Percentiles rank a stretch among this genome's conserved stretches.
phyloP scores from a whole-genome alignment of 2,329 filamentous ascomycete species.

The Ceratocystis variospora region DNA sequence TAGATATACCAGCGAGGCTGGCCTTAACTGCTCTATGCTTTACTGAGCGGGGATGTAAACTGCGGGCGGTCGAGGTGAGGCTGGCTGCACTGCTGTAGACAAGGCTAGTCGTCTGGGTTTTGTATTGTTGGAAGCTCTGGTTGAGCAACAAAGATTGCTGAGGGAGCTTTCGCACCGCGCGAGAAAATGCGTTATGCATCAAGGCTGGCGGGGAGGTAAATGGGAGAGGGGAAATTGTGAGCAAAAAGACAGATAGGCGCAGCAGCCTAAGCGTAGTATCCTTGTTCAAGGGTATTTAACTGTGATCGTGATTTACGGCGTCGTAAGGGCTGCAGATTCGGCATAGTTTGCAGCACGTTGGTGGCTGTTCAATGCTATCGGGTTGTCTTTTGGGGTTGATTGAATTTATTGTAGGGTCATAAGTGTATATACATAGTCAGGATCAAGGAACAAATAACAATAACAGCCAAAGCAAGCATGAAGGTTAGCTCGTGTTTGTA shows the following conservation, averaged over 20 bases:
- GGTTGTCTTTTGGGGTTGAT: neutral
- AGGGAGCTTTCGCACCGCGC: conserved; percentile 15
- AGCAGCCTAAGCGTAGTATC: neutral
- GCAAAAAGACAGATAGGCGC: neutral
- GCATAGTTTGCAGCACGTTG: too few relatives aligned
- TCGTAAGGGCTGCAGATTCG: neutral
- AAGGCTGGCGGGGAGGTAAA: neutral
- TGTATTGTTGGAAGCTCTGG: conserved; percentile 1
- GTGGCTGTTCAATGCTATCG: neutral
- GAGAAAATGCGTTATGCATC: conserved; percentile 17
- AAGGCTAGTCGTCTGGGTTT: neutral
- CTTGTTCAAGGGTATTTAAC: neutral
- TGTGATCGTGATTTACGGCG: neutral
- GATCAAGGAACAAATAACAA: neutral
- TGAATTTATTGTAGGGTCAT: neutral
- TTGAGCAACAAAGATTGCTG: conserved; percentile 10
- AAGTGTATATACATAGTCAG: neutral
- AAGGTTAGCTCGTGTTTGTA: neutral
- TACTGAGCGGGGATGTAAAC: conserved; percentile 15
- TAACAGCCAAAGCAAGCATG: neutral
- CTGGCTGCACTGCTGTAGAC: conserved; percentile 6
- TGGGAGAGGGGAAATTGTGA: neutral
- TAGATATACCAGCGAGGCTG: conserved; percentile 10
- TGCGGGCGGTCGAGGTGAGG: neutral
- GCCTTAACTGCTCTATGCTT: conserved; percentile 17